Base-by-base conservation (phyloP, 306 rosid genomes). In the Fagus sylvatica region DNA sequence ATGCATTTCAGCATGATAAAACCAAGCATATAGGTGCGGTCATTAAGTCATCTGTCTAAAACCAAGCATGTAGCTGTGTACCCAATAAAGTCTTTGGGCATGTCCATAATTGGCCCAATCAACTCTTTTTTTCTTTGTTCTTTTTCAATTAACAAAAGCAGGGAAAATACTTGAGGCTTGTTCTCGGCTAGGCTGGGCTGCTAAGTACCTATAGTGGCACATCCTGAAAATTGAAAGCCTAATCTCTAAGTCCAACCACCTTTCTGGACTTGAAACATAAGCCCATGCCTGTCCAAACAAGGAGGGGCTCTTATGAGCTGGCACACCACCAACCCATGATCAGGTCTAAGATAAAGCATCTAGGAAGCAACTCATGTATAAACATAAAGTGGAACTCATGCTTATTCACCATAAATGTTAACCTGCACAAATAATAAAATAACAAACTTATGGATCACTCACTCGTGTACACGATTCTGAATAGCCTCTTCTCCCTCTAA, bases 401-500 rank as follows among this genome's bases (percentile, higher is more conserved):
- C 48, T 12, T 39, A 61, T 13, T 79, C 71, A 76, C 28, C 43
- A 71, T 28, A 78, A 36, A 71, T 46, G 34, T 79, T 32, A 67
- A 78, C 39, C 11, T 6, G 49, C 72, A 57, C 74, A 85, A 54
- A 61, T 41, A 19, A 74, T 22, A 39, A 56, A 74, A 74, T 48
- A 28, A 69, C 12, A 69, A 55, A 65, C 81, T 78, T 59, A 43
- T 36, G 57, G 36, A 72, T 34, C 34, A 81, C 99, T 85, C 85
- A 95, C 99, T 95, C 99, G 30, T 93, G 99, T 57, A 95, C 87
- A 62, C 96, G 98, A 74, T 90, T 91, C 85, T 95, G 99, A 68
- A 91, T 84, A 74, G 85, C 91, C 82, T 91, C 99, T 85, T 95
- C 99, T 65, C 91, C 98, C 85, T 93, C 98, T 79, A 95, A 72